A percentile compares a stretch with the other conserved stretches of the same genome.
Conservation (phyloP, 2,329 filamentous ascomycete species). For the Ceratocystis lukuohia region DNA sequence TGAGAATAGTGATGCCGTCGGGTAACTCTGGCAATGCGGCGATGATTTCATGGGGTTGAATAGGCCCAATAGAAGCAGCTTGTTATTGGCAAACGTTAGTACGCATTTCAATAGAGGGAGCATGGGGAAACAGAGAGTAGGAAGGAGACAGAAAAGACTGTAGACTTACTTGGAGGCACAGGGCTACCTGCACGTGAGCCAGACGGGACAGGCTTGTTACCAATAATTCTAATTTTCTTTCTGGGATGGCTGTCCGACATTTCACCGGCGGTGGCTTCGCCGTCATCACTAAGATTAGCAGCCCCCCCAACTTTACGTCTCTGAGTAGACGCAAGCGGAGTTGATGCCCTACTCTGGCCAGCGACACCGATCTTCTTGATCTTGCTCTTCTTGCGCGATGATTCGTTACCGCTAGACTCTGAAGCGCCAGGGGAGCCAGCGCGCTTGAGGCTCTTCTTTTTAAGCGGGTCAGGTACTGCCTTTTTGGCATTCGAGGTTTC, state of each 20-base stretch:
- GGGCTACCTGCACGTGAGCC: constrained; percentile 52
- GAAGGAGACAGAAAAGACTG: too few relatives aligned
- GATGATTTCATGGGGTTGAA: constrained; percentile 41
- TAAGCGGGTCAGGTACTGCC: constrained; percentile 32
- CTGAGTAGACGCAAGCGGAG: constrained; percentile 28
- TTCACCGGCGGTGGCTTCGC: constrained; percentile 56
- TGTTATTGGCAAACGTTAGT: too few relatives aligned
- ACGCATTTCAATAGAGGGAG: too few relatives aligned
- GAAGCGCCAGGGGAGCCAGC: constrained; percentile 76
- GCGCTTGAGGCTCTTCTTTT: constrained; percentile 61
- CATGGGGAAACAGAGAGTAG: too few relatives aligned
- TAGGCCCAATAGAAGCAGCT: constrained; percentile 25
- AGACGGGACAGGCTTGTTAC: constrained; percentile 36
- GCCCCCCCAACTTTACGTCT: constrained; percentile 33
- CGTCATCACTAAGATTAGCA: constrained; percentile 59
- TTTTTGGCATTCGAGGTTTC: constrained; percentile 40
- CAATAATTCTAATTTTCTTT: constrained; percentile 42
- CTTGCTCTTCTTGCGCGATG: constrained; percentile 63
- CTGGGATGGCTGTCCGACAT: constrained; percentile 42
- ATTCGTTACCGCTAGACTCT: constrained; percentile 86
- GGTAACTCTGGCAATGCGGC: constrained; percentile 37
- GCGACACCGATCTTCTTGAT: constrained; percentile 35
- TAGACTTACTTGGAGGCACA: constrained; percentile 23
- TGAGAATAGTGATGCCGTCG: constrained; percentile 41
- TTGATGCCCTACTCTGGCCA: constrained; percentile 29